Base-by-base conservation (phyloP, 306 rosid species). In the Amphicarpaea edgeworthii region DNA sequence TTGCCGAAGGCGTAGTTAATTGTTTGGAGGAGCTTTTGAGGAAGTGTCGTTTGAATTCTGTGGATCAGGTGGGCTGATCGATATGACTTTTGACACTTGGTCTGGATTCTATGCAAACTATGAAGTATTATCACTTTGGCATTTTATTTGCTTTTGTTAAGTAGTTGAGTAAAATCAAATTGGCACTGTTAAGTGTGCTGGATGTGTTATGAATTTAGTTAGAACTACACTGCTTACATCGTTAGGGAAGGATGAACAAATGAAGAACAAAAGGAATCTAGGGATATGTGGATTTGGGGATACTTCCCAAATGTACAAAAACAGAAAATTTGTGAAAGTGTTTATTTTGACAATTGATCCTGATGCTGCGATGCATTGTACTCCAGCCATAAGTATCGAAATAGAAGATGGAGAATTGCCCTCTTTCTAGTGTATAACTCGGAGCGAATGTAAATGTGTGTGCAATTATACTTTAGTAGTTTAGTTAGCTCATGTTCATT, bases 1-100 rank as follows among this genome's bases (percentile, higher is more conserved):
- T 95, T 79, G 98, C 97, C 14, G 97, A 95, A 92, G 96, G 97
- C 23, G 89, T 90, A 21, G 87, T 95, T 72, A 83, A 71, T 47
- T 95, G 98, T 87, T 87, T 95, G 78, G 90, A 87, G 81, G 97
- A 90, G 69, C 92, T 95, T 71, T 84, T 95, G 66, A 85, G 63
- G 63, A 95, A 95, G 90, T 95, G 98, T 76, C 68, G 42, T 74
- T 77, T 95, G 77, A 88, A 79, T 80, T 92, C 98, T 49, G 90
- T 87, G 79, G 93, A 92, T 67, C 98, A 92, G 98, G 98, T 95
- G 51, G 63, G 77, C 73, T 69, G 49, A 68, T 82, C 65, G 34
- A 64, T 82, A 7, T 81, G 26, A 57, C 37, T 37, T 37, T 79
- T 80, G 50, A 43, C 66, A 26, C 45, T 71, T 83, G 26, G 28